phyloP scores from a whole-genome alignment of 371 early-diverging fungal species.

The Rhizopus stolonifer region DNA sequence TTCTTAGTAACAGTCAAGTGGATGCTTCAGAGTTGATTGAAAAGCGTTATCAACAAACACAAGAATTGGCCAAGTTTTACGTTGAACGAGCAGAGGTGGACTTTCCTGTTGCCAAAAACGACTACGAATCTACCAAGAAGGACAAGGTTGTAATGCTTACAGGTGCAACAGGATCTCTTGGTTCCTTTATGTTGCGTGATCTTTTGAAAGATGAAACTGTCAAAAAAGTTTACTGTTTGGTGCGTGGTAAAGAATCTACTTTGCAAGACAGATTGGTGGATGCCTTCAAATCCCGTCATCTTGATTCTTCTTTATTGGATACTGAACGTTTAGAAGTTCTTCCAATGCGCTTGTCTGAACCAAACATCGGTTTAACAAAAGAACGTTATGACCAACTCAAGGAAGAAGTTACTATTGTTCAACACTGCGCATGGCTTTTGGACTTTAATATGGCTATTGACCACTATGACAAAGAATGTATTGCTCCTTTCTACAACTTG shows the following conservation, averaged over 20 bases:
- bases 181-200: conserved; percentile 28
- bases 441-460: conserved; percentile 34
- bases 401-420: conserved; percentile 32
- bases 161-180: conserved; percentile 46
- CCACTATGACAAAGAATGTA: conserved; percentile 36
- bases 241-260: conserved; percentile 20
- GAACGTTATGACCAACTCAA: conserved; percentile 23
- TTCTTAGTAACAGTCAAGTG: too few species aligned
- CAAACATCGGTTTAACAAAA: conserved; percentile 24
- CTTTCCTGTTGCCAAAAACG: conserved; percentile 12
- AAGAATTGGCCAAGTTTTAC: background rate
- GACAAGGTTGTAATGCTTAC: conserved; percentile 34
- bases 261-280: conserved; percentile 18
- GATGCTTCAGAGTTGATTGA: too few species aligned
- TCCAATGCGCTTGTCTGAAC: conserved; percentile 17
- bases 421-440: conserved; percentile 37
- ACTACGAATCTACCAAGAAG: background rate
- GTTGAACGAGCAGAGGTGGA: conserved; percentile 5
- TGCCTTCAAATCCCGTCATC: conserved; percentile 23
- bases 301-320: conserved; percentile 6
- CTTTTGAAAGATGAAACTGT: conserved; percentile 21
- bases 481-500: conserved; percentile 34
- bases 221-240: conserved; percentile 29
- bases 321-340: conserved; percentile 10
- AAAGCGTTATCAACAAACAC: background rate